These are phyloP conservation scores for Spizellomyces punctatus DNA, from an alignment of 192 early-diverging fungal genomes.

Conservation along the genomic window DNA sequence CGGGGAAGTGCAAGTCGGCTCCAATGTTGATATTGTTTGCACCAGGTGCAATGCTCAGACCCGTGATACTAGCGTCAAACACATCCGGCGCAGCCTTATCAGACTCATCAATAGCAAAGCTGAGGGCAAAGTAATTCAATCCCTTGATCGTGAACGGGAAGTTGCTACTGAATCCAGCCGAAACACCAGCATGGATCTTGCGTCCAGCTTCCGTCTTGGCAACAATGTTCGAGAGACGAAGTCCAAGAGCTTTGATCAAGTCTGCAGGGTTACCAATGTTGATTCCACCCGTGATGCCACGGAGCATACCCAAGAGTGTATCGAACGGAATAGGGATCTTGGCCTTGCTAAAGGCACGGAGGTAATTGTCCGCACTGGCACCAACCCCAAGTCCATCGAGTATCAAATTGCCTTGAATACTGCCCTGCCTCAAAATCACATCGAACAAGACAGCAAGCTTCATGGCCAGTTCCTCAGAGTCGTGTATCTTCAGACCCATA, in stretches of 20 bases:
- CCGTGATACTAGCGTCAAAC: not conserved
- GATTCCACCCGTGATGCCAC: not conserved
- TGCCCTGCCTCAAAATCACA: conserved; percentile 13
- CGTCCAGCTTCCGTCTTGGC: conserved; percentile 24
- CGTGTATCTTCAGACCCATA: conserved; percentile 14
- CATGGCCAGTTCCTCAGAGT: conserved; percentile 24
- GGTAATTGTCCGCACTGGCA: conserved; percentile 10
- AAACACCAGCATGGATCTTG: conserved; percentile 10
- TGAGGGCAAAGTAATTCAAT: conserved; percentile 30
- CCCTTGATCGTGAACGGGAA: conserved; percentile 31
- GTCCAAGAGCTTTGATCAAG: conserved; percentile 27
- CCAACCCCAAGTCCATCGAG: conserved; percentile 19
- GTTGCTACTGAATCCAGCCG: conserved; percentile 20
- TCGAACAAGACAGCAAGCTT: conserved; percentile 19
- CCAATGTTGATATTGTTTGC: conserved; percentile 27
- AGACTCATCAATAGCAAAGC: conserved; percentile 11
- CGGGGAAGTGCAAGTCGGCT: conserved; percentile 19
- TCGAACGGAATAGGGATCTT: conserved; percentile 17
- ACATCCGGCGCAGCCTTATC: not conserved
- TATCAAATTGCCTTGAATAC: conserved; percentile 10
- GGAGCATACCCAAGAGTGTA: conserved; percentile 4
- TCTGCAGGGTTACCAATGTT: conserved; percentile 5
- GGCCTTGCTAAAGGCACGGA: conserved; percentile 29
- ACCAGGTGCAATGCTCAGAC: conserved; percentile 12
- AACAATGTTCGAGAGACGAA: conserved; percentile 12